phyloP scores from a whole-genome alignment of 257 asterid species.

The Parsonsia alboflavescens region DNA sequence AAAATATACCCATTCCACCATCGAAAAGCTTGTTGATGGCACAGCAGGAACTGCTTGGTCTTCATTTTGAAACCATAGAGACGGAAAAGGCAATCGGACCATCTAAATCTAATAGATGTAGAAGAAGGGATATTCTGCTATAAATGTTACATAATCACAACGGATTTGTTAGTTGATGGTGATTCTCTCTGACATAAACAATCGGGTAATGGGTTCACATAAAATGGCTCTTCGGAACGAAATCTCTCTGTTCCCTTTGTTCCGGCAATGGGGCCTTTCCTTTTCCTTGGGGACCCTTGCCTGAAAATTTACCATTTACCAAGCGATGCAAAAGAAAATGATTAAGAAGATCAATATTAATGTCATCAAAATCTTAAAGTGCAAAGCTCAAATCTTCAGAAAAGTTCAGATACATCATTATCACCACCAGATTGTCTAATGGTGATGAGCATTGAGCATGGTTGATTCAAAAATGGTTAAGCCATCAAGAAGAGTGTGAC shows the following conservation, averaged over 20 bases:
- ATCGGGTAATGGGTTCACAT: conserved; percentile 87
- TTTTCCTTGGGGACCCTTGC: conserved; percentile 95
- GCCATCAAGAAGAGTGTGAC: neutral
- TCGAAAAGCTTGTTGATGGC: neutral
- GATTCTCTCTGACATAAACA: conserved; percentile 66
- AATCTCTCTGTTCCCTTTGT: conserved; percentile 82
- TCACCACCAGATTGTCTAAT: neutral
- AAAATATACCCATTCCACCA: conserved; percentile 7
- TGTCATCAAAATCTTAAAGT: neutral
- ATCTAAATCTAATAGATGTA: neutral
- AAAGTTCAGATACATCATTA: neutral
- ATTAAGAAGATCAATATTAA: neutral
- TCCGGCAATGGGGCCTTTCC: conserved; percentile 87
- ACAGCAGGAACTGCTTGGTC: conserved; percentile 7
- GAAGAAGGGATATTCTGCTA: neutral
- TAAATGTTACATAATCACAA: conserved; percentile 24
- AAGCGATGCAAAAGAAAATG: neutral
- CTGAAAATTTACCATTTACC: conserved; percentile 33
- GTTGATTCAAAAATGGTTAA: neutral
- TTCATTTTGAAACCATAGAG: conserved; percentile 9
- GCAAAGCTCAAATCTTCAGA: neutral
- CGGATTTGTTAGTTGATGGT: conserved; percentile 23
- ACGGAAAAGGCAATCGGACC: neutral
- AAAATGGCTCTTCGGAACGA: conserved; percentile 91
- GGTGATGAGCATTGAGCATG: neutral